Evolutionary conservation across 2,329 filamentous ascomycete genomes (phyloP).

Genomic region (Ceratocystis diversiconidia): DNA sequence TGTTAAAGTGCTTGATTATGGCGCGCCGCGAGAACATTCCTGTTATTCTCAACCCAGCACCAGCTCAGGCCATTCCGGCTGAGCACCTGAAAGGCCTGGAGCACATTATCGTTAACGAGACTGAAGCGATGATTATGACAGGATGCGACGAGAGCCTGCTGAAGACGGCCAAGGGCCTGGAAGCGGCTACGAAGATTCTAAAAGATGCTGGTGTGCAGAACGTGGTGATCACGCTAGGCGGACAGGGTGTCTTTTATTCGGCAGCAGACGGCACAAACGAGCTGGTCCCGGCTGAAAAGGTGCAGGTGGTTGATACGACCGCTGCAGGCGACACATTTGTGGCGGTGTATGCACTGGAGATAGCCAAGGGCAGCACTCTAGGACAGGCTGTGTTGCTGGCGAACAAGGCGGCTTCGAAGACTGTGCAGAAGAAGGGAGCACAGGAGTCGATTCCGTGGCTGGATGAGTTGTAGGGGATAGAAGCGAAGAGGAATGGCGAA

Average conservation of each 20-base stretch:
- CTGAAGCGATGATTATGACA: constrained; percentile 48
- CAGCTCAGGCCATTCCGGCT: constrained; percentile 44
- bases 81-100: constrained; percentile 43
- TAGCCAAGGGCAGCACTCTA: constrained; percentile 12
- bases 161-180: constrained; percentile 8
- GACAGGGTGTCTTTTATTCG: constrained; percentile 41
- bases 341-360: constrained; percentile 43
- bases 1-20: constrained; percentile 35
- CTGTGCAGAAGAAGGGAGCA: constrained; percentile 17
- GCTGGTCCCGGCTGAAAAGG: constrained; percentile 31
- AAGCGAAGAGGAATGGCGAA: neutral
- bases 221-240: constrained; percentile 53
- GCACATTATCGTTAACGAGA: constrained; percentile 62
- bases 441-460: constrained; percentile 18
- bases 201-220: constrained; percentile 45
- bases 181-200: constrained; percentile 30
- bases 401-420: constrained; percentile 17
- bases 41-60: constrained; percentile 58
- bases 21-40: constrained; percentile 29
- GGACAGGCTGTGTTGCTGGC: constrained; percentile 13
- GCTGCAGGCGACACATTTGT: constrained; percentile 64
- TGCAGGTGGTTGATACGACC: constrained; percentile 59
- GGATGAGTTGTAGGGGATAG: constrained; percentile 11
- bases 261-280: constrained; percentile 29
- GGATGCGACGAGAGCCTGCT: constrained; percentile 8